Percentiles rank a stretch among this genome's conserved stretches.
phyloP scores from a whole-genome alignment of 73 alveolate genomes.

The Stentor roeselii region DNA sequence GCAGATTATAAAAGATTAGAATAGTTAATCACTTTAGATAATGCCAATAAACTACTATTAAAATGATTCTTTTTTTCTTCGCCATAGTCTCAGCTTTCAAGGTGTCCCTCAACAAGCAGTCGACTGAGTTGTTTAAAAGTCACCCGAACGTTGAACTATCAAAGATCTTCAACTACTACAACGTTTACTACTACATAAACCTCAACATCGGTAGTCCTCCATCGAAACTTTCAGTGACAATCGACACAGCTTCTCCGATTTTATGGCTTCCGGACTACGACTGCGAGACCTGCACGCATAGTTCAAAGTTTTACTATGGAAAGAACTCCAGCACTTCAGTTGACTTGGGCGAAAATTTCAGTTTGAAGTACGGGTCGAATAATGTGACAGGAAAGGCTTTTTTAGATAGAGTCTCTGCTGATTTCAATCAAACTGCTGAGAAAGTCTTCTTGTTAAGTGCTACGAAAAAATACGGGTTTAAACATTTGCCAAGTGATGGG shows the following conservation, averaged over 20 bases:
- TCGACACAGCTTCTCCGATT: constrained; percentile 42
- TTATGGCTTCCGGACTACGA: constrained; percentile 66
- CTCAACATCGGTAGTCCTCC: neutral
- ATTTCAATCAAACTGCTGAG: neutral
- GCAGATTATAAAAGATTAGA: too few relatives aligned
- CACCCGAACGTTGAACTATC: too few relatives aligned
- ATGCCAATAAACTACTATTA: too few relatives aligned
- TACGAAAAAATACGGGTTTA: neutral
- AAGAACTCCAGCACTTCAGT: neutral
- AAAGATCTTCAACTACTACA: neutral
- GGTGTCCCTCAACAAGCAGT: too few relatives aligned
- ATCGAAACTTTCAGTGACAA: neutral
- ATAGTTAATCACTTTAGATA: too few relatives aligned
- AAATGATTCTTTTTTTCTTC: too few relatives aligned
- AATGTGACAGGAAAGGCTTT: neutral
- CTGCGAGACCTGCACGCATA: neutral
- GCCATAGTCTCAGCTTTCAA: too few relatives aligned
- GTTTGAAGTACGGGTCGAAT: neutral
- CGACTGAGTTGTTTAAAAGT: too few relatives aligned
- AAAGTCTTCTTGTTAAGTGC: too few relatives aligned
- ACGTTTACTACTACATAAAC: neutral
- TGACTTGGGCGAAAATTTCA: neutral
- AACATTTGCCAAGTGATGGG: neutral
- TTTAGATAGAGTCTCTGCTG: neutral
- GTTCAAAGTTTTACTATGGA: neutral